Evolutionary conservation across 2,329 filamentous ascomycete species (phyloP).

Genomic region (Trichoderma afroharzianum): DNA sequence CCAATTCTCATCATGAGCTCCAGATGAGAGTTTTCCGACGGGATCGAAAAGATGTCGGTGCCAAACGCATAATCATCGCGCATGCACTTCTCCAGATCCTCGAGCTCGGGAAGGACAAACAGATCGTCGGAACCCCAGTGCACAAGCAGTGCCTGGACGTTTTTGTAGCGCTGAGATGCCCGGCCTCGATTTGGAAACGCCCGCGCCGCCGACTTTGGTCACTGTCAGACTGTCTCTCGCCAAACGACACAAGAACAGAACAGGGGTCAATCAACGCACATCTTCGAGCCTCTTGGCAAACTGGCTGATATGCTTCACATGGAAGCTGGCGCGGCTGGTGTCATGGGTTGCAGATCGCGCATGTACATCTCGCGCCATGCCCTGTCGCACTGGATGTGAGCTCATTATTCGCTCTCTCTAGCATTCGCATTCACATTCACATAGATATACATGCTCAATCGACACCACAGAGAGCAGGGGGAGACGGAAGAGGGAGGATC

Average conservation of each 20-base stretch:
- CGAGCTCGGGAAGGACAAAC: slow-evolving; percentile 55
- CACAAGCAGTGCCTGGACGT: slow-evolving; percentile 52
- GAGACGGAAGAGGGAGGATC: no score
- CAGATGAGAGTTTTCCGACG: slow-evolving; percentile 55
- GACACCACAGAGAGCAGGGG: not conserved
- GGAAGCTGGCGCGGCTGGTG: slow-evolving; percentile 54
- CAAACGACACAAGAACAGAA: not conserved
- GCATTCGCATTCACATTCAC: not conserved
- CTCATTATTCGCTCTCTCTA: not conserved
- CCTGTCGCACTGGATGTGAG: slow-evolving; percentile 5
- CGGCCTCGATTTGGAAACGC: slow-evolving; percentile 55
- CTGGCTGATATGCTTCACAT: slow-evolving; percentile 53
- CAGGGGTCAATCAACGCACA: slow-evolving; percentile 34
- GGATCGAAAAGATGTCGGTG: slow-evolving; percentile 56
- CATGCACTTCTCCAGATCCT: slow-evolving; percentile 53
- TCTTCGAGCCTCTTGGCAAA: slow-evolving; percentile 55
- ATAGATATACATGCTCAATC: not conserved
- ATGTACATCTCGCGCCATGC: slow-evolving; percentile 23
- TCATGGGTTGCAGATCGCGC: slow-evolving; percentile 49
- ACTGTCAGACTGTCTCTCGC: not conserved
- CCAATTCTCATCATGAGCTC: slow-evolving; percentile 56
- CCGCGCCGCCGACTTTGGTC: slow-evolving; percentile 47
- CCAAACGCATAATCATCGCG: slow-evolving; percentile 54
- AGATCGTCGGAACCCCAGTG: slow-evolving; percentile 58
- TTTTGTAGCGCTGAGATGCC: slow-evolving; percentile 51